Evolutionary conservation across 164 flowering plant genomes (phyloP).

Genomic region (Piper longum): DNA sequence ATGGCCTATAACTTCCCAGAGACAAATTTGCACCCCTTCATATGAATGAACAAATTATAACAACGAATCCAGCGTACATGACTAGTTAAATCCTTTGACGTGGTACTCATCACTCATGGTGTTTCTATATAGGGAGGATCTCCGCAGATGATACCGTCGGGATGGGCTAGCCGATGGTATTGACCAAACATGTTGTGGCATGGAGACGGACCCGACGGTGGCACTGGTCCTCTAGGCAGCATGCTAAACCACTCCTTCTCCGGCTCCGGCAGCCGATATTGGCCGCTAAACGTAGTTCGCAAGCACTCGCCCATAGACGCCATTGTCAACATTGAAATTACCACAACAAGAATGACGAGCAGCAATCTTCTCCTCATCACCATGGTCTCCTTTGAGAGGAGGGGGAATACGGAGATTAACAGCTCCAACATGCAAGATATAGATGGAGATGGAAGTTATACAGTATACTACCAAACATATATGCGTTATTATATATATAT

Average conservation of each 20-base stretch:
- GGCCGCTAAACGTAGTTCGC: not conserved
- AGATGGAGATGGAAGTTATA: not conserved
- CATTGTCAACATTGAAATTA: not conserved
- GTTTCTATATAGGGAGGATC: not conserved
- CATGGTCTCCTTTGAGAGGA: not conserved
- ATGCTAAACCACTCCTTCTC: conserved; percentile 4
- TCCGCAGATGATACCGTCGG: conserved; percentile 3
- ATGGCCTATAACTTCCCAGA: not conserved
- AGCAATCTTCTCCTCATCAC: not conserved
- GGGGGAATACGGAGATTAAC: too few species aligned
- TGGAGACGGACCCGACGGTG: conserved; percentile 35
- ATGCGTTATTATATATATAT: not conserved
- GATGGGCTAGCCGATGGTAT: conserved; percentile 1
- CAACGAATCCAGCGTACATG: not conserved
- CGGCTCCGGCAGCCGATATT: not conserved
- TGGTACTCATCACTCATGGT: not conserved
- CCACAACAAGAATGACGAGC: not conserved
- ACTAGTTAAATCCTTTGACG: not conserved
- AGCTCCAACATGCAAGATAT: not conserved
- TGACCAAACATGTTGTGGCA: conserved; percentile 22
- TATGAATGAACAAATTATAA: not conserved
- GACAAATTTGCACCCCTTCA: not conserved
- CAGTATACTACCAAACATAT: not conserved
- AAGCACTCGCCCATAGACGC: not conserved
- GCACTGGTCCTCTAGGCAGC: conserved; percentile 32